Evolutionary conservation across 2,329 filamentous ascomycete species (phyloP), one percentile per base, ranked within the genome.

Genomic region (Blastomyces silverae): DNA sequence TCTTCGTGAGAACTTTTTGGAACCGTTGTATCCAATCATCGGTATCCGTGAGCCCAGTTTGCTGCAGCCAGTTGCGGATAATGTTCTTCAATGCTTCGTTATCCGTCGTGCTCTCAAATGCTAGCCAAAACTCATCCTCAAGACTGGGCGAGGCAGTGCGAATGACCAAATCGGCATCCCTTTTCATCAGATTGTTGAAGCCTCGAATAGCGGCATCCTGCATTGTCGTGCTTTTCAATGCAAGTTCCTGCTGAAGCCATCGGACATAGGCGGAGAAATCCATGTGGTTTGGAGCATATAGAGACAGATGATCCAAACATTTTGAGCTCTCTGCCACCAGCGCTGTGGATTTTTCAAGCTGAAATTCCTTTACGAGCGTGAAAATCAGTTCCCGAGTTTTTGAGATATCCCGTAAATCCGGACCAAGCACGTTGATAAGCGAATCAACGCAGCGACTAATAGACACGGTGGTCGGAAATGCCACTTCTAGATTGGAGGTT

Each of bases 351-450:
- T 89, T 83, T 71, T 95, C 90, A 59, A 88, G 82, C 67, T 90
- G 87, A 71, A 97, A 94, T 69, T 95, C 89, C 2, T 86, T 84
- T 3, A 97, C 88, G 10, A 99, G 82, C 0, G 88, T 94, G 67
- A 97, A 83, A 61, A 97, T 94, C 63, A 99, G 83, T 73, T 97
- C 92, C 69, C 94, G 83, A n/a, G 91, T 90, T 77, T 96, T 97
- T 3, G 86, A 87, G 68, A 94, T 87, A 72, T 97, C 94, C 76
- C 97, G 94, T 28, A 99, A 80, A 77, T 99, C 95, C 0, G 94
- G 94, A 0, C 94, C 94, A 13, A 99, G 83, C 11, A 99, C 94
- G 70, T 97, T 97, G 78, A 99, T 92, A 31, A 96, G 83, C n/a
- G 92, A 94, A 76, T 97, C 92, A 39, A 97, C 88, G 70, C 91